Percentiles rank a stretch among this genome's conserved stretches.
Evolutionary conservation across 176 grass and related monocot species (phyloP).

Genomic region (Raddia distichophylla): DNA sequence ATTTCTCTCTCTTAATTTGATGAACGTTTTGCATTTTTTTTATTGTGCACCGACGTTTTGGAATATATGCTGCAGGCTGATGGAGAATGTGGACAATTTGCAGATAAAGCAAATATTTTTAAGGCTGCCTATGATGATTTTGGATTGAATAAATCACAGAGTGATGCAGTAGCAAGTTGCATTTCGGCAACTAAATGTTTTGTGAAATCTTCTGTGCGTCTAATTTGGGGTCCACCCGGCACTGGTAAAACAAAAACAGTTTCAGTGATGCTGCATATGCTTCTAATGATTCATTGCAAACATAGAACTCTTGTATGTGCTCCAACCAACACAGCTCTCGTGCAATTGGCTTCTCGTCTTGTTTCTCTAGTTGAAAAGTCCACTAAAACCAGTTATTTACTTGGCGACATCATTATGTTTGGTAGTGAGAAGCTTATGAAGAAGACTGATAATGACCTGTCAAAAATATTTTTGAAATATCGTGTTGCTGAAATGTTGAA

Average conservation of each 20-base stretch:
- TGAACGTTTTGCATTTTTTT: too few relatives aligned
- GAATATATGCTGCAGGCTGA: too few relatives aligned
- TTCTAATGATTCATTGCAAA: background rate
- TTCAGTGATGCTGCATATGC: background rate
- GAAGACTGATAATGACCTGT: background rate
- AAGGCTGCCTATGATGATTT: too few relatives aligned
- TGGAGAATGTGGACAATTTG: too few relatives aligned
- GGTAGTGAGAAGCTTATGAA: background rate
- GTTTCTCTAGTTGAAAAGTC: background rate
- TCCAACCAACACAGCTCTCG: background rate
- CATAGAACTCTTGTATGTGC: constrained; percentile 5
- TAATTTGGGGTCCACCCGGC: constrained; percentile 55
- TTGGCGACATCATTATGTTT: background rate
- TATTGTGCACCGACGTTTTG: too few relatives aligned
- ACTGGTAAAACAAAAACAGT: constrained; percentile 54
- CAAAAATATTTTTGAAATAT: constrained; percentile 22
- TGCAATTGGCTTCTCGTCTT: constrained; percentile 25
- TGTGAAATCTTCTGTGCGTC: background rate
- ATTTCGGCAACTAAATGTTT: too few relatives aligned
- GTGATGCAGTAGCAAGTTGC: too few relatives aligned
- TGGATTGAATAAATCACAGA: too few relatives aligned
- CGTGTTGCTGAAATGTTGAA: constrained; percentile 5
- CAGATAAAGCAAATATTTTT: too few relatives aligned
- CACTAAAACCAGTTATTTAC: background rate
- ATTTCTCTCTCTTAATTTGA: too few relatives aligned